phyloP scores from a whole-genome alignment of 257 asterid species.

The Paraleonurus japonicus region DNA sequence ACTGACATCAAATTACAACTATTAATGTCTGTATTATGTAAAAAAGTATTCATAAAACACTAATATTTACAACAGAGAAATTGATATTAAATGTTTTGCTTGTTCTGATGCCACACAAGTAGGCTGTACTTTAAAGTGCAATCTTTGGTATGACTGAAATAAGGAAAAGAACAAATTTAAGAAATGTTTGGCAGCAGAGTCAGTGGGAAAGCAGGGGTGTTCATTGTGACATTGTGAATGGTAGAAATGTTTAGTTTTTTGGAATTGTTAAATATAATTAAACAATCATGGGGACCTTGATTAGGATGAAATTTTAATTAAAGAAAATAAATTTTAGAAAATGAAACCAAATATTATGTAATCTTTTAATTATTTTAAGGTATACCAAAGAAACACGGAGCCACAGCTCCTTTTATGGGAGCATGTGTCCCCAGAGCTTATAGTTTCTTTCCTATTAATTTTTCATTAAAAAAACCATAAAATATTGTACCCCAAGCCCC shows the following conservation, averaged over 20 bases:
- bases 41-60: background rate
- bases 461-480: background rate
- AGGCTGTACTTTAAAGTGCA: background rate
- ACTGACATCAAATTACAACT: conserved; percentile 1
- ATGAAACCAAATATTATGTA: background rate
- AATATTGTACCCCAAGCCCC: background rate
- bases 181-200: background rate
- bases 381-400: background rate
- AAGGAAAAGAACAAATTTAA: background rate
- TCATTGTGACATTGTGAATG: background rate
- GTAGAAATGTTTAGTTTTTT: background rate
- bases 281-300: background rate
- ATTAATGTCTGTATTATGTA: background rate
- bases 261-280: background rate
- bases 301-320: background rate
- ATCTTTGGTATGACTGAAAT: background rate
- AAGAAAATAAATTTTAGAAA: background rate
- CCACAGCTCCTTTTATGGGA: background rate
- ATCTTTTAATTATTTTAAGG: background rate
- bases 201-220: background rate
- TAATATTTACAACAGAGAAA: background rate
- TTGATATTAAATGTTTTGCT: background rate
- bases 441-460: too few relatives aligned
- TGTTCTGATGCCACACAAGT: background rate
- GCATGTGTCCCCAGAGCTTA: background rate